These are phyloP conservation scores for Microdochium trichocladiopsis DNA, from an alignment of 2,329 filamentous ascomycete genomes.

Conservation along the genomic window DNA sequence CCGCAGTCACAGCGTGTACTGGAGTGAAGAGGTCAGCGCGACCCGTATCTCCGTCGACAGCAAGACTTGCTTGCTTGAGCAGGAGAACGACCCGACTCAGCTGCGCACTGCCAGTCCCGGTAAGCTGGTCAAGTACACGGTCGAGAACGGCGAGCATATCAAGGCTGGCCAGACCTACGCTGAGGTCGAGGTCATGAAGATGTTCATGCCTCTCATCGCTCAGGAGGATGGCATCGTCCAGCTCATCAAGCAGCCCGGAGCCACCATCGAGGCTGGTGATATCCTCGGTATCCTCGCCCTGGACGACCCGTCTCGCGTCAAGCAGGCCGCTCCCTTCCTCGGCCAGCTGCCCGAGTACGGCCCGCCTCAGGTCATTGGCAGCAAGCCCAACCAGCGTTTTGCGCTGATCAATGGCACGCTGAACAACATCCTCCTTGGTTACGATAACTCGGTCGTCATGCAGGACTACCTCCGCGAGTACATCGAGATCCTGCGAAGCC, in stretches of 20 bases:
- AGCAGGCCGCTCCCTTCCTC: constrained; percentile 90
- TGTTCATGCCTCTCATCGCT: constrained; percentile 98
- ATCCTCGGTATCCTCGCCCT: constrained; percentile 96
- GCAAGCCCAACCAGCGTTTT: constrained; percentile 87
- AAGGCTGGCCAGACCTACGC: constrained; percentile 88
- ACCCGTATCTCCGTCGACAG: constrained; percentile 94
- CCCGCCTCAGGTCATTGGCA: constrained; percentile 78
- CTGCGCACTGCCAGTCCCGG: constrained; percentile 90
- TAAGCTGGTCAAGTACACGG: constrained; percentile 96
- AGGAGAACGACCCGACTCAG: constrained; percentile 98
- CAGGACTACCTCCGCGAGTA: constrained; percentile 76
- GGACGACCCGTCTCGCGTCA: constrained; percentile 92
- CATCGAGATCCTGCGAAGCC: constrained; percentile 81
- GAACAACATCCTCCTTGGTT: constrained; percentile 82
- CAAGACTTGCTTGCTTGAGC: constrained; percentile 96
- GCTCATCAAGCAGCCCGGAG: constrained; percentile 97
- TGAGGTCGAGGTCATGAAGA: constrained; percentile 99
- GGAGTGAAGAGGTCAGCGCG: constrained; percentile 97
- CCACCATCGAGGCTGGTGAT: constrained; percentile 95
- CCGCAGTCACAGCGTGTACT: constrained; percentile 97
- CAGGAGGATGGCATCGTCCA: constrained; percentile 95
- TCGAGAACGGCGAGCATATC: constrained; percentile 92
- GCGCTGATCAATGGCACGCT: constrained; percentile 69
- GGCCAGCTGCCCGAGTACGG: constrained; percentile 85
- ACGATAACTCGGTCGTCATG: constrained; percentile 98